Evolutionary conservation across 2,329 filamentous ascomycete species (phyloP).

Genomic region (Pyricularia pennisetigena): DNA sequence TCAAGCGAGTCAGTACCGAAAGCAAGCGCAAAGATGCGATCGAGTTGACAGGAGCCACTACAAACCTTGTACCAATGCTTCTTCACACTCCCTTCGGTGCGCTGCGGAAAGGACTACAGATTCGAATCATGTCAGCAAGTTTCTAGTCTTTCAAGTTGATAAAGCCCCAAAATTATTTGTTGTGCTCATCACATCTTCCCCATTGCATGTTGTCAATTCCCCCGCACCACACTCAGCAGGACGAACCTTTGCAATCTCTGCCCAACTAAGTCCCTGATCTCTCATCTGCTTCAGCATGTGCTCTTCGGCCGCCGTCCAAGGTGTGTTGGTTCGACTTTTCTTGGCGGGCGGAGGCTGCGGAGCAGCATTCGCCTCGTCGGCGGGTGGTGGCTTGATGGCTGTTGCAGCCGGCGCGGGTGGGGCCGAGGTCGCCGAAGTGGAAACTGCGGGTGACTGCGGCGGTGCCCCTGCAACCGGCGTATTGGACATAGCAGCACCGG

Average conservation of each 20-base stretch:
- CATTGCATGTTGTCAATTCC: neutral
- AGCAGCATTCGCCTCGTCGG: constrained; percentile 22
- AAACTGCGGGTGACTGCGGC: constrained; percentile 14
- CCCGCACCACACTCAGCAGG: too few species aligned
- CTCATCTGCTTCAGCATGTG: constrained; percentile 88
- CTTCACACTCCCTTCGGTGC: constrained; percentile 96
- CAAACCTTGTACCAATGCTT: constrained; percentile 98
- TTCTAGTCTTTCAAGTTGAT: neutral
- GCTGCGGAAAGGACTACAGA: constrained; percentile 73
- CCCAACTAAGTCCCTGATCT: constrained; percentile 90
- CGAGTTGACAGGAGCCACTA: neutral
- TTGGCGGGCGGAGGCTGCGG: constrained; percentile 54
- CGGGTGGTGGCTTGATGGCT: constrained; percentile 15
- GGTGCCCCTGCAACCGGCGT: constrained; percentile 22
- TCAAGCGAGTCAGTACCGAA: constrained; percentile 11
- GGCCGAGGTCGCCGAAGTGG: constrained; percentile 6
- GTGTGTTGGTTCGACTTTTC: constrained; percentile 96
- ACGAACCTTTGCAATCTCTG: constrained; percentile 89
- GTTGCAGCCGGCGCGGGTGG: constrained; percentile 11
- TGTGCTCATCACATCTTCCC: neutral
- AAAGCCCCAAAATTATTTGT: neutral
- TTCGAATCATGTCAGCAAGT: neutral
- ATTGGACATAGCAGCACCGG: constrained; percentile 18
- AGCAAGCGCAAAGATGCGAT: neutral
- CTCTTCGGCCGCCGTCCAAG: constrained; percentile 94